Evolutionary conservation across 805 yeast species (phyloP).

Genomic region (Saccharomycopsis guyanensis): DNA sequence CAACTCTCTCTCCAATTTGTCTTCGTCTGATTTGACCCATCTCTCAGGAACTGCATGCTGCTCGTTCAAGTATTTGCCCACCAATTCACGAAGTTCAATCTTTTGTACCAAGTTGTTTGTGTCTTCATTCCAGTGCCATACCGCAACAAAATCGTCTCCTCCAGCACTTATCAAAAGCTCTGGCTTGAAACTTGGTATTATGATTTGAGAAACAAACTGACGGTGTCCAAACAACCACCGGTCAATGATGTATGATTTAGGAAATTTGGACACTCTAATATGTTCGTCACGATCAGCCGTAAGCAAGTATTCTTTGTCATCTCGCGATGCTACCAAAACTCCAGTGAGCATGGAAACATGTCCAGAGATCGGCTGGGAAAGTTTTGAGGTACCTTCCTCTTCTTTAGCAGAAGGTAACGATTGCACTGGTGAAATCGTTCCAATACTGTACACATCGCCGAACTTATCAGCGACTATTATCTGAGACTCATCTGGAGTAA

Average conservation of each 20-base stretch:
- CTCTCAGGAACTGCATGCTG: conserved; percentile 57
- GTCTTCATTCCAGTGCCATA: conserved; percentile 71
- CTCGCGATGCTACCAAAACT: conserved; percentile 38
- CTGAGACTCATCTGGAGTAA: conserved; percentile 41
- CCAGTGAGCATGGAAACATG: conserved; percentile 97
- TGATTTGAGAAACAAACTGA: conserved; percentile 68
- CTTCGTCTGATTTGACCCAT: conserved; percentile 45
- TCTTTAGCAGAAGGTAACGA: conserved; percentile 22
- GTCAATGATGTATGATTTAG: conserved; percentile 69
- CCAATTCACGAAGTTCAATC: conserved; percentile 39
- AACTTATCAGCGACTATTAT: conserved; percentile 86
- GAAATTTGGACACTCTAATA: conserved; percentile 74
- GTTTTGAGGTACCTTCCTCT: conserved; percentile 39
- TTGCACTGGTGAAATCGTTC: conserved; percentile 28
- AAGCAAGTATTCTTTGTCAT: conserved; percentile 37
- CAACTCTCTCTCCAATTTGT: conserved; percentile 23
- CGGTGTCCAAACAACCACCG: conserved; percentile 82
- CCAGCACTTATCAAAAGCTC: conserved; percentile 72
- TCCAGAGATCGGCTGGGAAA: conserved; percentile 71
- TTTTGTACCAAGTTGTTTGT: conserved; percentile 40
- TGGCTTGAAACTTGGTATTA: conserved; percentile 44
- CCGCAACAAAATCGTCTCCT: conserved; percentile 68
- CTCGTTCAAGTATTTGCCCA: conserved; percentile 41
- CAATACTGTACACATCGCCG: conserved; percentile 80
- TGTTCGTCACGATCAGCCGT: conserved; percentile 96